A percentile compares a stretch with the other conserved stretches of the same genome.
These are phyloP conservation scores for Venturia pyrina DNA, from an alignment of 2,329 filamentous ascomycete genomes.

Conservation along the genomic window DNA sequence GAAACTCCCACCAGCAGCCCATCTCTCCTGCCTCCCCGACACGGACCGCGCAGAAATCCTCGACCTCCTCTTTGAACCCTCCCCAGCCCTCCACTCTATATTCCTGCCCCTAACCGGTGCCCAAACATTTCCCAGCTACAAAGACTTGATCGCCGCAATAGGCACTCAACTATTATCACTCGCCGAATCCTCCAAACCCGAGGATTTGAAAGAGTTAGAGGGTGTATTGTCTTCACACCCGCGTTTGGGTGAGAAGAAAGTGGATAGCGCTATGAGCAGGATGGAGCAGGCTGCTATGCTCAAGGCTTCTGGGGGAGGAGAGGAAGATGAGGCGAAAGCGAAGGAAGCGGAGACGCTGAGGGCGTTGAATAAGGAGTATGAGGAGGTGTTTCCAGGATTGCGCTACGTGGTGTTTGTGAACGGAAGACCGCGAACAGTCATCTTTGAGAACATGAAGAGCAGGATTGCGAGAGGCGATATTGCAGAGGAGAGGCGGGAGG, in stretches of 20 bases:
- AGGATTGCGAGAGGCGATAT: conserved; percentile 62
- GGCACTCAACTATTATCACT: conserved; percentile 53
- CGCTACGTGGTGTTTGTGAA: conserved; percentile 91
- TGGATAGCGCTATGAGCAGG: conserved; percentile 72
- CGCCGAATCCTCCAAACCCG: conserved; percentile 31
- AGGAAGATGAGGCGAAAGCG: conserved; percentile 15
- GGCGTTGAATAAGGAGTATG: conserved; percentile 66
- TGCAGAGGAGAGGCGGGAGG: conserved; percentile 58
- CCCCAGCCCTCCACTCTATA: conserved; percentile 60
- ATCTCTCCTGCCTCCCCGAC: conserved; percentile 47
- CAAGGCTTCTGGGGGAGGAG: conserved; percentile 16
- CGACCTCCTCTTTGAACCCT: conserved; percentile 79
- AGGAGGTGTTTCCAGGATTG: conserved; percentile 68
- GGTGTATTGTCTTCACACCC: conserved; percentile 73
- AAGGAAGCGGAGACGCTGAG: conserved; percentile 41
- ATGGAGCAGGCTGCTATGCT: conserved; percentile 73
- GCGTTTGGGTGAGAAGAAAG: conserved; percentile 68
- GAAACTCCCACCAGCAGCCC: conserved; percentile 47
- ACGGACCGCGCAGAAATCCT: conserved; percentile 49
- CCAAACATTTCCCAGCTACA: conserved; percentile 55
- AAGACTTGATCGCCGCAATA: conserved; percentile 57
- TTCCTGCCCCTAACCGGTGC: conserved; percentile 57
- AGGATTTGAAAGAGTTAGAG: conserved; percentile 40
- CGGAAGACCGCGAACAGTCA: conserved; percentile 58
- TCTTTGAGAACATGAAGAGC: conserved; percentile 72